phyloP scores from a whole-genome alignment of 2,329 filamentous ascomycete genomes.

The Aspergillus fumigatus region DNA sequence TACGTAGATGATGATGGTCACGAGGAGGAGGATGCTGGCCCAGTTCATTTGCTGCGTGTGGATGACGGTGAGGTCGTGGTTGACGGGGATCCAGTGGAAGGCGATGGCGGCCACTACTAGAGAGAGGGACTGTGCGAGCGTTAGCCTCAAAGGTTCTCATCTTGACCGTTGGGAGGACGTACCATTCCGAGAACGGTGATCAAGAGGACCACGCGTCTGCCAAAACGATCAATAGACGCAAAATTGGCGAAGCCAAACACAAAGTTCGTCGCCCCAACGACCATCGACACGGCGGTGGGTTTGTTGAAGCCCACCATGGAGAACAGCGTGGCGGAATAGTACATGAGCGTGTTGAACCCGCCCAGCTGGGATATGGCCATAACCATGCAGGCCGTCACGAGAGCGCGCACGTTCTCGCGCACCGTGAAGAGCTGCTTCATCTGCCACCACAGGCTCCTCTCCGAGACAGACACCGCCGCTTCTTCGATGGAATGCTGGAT shows the following conservation, averaged over 20 bases:
- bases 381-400: slow-evolving; percentile 43
- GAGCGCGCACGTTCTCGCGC: slow-evolving; percentile 42
- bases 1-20: slow-evolving; percentile 41
- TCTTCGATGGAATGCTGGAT: slow-evolving; percentile 39
- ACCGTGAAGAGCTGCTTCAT: slow-evolving; percentile 45
- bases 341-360: slow-evolving; percentile 45
- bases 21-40: slow-evolving; percentile 35
- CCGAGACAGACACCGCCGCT: slow-evolving; percentile 23
- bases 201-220: slow-evolving; percentile 29
- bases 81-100: slow-evolving; percentile 46
- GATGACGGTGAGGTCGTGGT: slow-evolving; percentile 28
- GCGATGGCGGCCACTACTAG: slow-evolving; percentile 42
- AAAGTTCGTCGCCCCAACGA: slow-evolving; percentile 35
- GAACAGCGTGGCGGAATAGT: slow-evolving; percentile 43
- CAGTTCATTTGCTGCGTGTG: slow-evolving; percentile 23
- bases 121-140: slow-evolving; percentile 15
- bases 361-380: slow-evolving; percentile 35
- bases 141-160: no score
- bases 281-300: slow-evolving; percentile 46
- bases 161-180: not conserved
- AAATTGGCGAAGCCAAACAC: slow-evolving; percentile 47
- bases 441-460: slow-evolving; percentile 38
- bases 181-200: slow-evolving; percentile 34
- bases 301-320: slow-evolving; percentile 48
- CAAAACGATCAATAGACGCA: slow-evolving; percentile 18